Evolutionary conservation across 2,329 filamentous ascomycete species (phyloP).

Genomic region (Microcyclosporella mali): DNA sequence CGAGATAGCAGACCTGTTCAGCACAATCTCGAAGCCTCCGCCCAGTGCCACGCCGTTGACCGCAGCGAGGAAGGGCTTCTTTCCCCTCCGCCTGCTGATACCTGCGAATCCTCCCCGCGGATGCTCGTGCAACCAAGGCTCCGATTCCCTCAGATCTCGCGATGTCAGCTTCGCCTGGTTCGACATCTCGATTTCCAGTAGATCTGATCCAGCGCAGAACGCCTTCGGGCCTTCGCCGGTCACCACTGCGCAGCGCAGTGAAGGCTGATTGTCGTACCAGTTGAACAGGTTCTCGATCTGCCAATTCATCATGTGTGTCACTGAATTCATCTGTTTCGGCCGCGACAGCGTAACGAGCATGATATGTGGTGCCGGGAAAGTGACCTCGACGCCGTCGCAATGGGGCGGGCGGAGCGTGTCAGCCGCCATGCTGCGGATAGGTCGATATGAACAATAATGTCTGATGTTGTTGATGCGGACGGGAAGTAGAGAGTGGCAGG

Average conservation of each 20-base stretch:
- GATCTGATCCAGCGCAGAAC: constrained; percentile 51
- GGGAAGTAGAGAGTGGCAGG: not conserved
- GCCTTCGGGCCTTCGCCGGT: constrained; percentile 49
- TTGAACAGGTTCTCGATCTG: constrained; percentile 46
- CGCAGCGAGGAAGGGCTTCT: constrained; percentile 54
- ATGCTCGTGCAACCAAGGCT: constrained; percentile 18
- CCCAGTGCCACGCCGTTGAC: constrained; percentile 53
- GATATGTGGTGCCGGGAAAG: constrained; percentile 42
- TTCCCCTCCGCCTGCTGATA: constrained; percentile 49
- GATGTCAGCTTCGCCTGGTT: constrained; percentile 9
- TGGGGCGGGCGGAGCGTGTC: constrained; percentile 19
- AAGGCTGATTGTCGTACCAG: constrained; percentile 44
- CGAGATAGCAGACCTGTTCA: constrained; percentile 42
- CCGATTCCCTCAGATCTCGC: constrained; percentile 11
- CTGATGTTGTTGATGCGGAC: not conserved
- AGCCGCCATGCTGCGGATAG: constrained; percentile 2
- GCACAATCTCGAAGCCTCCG: constrained; percentile 51
- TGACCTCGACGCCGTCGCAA: constrained; percentile 27
- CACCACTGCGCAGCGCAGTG: constrained; percentile 32
- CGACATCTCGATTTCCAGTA: constrained; percentile 40
- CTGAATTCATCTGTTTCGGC: constrained; percentile 42
- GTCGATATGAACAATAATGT: too few species aligned
- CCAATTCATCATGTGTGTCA: constrained; percentile 39
- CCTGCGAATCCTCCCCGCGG: constrained; percentile 46
- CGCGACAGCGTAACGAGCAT: constrained; percentile 49